Evolutionary conservation across 148 eudicot genomes (phyloP).

Genomic region (Nepenthes mirabilis): DNA sequence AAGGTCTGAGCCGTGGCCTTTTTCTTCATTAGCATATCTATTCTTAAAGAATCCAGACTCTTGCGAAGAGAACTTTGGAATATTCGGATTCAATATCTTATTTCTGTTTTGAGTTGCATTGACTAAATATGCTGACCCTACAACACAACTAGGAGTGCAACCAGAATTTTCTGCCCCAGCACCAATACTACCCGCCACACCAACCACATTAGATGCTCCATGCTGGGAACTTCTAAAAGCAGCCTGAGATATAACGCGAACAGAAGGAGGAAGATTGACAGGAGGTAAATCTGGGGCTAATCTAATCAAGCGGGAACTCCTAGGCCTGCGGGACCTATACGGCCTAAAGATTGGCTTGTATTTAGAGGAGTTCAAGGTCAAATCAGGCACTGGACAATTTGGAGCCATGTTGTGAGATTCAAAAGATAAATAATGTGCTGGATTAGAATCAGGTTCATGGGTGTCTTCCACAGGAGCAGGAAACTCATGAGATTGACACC

Average conservation of each 20-base stretch:
- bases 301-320: slow-evolving; percentile 44
- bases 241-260: slow-evolving; percentile 71
- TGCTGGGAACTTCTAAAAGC: slow-evolving; percentile 45
- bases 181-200: slow-evolving; percentile 12
- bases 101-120: slow-evolving; percentile 14
- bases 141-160: slow-evolving; percentile 9
- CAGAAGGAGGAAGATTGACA: slow-evolving; percentile 92
- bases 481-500: slow-evolving; percentile 10
- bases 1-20: slow-evolving; percentile 35
- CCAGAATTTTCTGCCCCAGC: slow-evolving; percentile 15
- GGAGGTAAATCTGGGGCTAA: slow-evolving; percentile 97
- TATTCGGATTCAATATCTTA: slow-evolving; percentile 10
- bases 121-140: slow-evolving; percentile 13
- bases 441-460: slow-evolving; percentile 5
- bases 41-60: slow-evolving; percentile 15
- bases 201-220: slow-evolving; percentile 22
- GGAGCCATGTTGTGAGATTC: slow-evolving; percentile 12
- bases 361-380: slow-evolving; percentile 21
- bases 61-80: slow-evolving; percentile 14
- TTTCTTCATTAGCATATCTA: slow-evolving; percentile 22
- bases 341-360: slow-evolving; percentile 18
- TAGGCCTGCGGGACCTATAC: slow-evolving; percentile 37
- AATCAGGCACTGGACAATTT: slow-evolving; percentile 11
- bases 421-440: slow-evolving; percentile 8
- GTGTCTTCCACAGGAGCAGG: slow-evolving; percentile 19